Evolutionary conservation across 257 asterid genomes (phyloP), one percentile per base, ranked within the genome.

Genomic region (Phtheirospermum japonicum): DNA sequence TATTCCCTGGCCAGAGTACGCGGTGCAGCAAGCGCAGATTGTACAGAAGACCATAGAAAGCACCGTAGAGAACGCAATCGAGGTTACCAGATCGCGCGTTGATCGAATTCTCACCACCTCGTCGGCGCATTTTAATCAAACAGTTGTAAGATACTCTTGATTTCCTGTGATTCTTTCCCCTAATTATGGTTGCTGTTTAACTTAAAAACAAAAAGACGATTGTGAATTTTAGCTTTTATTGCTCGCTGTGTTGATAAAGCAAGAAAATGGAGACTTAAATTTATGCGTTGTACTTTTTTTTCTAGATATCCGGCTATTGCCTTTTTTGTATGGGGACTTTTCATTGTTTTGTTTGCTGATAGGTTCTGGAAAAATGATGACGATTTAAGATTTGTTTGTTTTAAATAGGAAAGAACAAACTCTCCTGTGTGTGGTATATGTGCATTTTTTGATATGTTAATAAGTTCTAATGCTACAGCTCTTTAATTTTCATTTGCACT

Each of bases 31-130:
- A 68, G 97, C 95, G 30, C 80, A 72, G 58, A 62, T 79, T 60
- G 91, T 86, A 13, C 85, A 72, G 71, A 76, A 73, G 80, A 77
- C 81, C 23, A 33, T 81, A 56, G 85, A 72, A 52, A 69, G 59
- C 72, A 65, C 84, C 46, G 34, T 83, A 10, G 94, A 83, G 76
- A 74, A 69, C 60, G 87, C 97, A 68, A 56, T 93, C 31, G 71
- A 79, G 59, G 76, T 48, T 78, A 74, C 96, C 42, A 80, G 78
- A 78, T 80, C 94, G 63, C 87, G 96, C 37, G 51, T 82, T 31
- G 91, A 89, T 76, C 90, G 89, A 17, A 69, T 89, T 53, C 78
- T 79, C 60, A 79, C 88, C 67, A 93, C 97, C 33, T 84, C 95
- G 0, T 87, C 95, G 26, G 90, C 86, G 14, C 99, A 93, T 80